Conservation (phyloP, 2,329 filamentous ascomycete genomes). For the Proliferodiscus dingleyae region DNA sequence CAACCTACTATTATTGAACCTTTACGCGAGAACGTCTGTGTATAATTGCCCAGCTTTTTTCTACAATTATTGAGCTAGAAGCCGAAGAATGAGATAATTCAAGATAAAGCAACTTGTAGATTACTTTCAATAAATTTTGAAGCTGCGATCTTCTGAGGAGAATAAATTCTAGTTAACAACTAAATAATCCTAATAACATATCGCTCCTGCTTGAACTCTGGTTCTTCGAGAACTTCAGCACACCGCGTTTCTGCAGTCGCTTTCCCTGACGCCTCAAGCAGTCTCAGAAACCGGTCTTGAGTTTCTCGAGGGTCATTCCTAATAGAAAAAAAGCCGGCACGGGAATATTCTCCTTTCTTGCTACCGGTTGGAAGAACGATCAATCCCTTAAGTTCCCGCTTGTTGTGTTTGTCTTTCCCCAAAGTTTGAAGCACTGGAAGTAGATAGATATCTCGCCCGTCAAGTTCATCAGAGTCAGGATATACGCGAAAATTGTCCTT, state of each 20-base stretch:
- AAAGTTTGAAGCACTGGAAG: slow-evolving; percentile 1
- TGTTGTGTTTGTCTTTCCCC: slow-evolving; percentile 3
- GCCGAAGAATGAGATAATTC: too few relatives aligned
- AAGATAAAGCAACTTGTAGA: too few relatives aligned
- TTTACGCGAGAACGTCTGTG: too few relatives aligned
- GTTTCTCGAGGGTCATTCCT: neutral
- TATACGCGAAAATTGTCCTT: slow-evolving; percentile 1
- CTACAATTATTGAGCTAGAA: too few relatives aligned
- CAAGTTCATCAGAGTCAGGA: slow-evolving; percentile 3
- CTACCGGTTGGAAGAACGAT: neutral
- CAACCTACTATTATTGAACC: too few relatives aligned
- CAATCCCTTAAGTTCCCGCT: neutral
- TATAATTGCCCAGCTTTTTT: too few relatives aligned
- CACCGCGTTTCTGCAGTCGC: neutral
- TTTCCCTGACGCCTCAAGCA: slow-evolving; percentile 1
- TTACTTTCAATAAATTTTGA: too few relatives aligned
- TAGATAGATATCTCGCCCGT: slow-evolving; percentile 1
- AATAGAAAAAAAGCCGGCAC: slow-evolving; percentile 1
- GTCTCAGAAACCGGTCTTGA: slow-evolving; percentile 1
- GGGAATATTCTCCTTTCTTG: slow-evolving; percentile 3
- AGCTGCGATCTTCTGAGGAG: neutral
- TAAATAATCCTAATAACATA: neutral
- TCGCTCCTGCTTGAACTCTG: neutral
- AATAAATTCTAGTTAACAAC: neutral
- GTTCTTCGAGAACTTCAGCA: neutral